These are phyloP conservation scores for Podila epigama DNA, from an alignment of 192 early-diverging fungal genomes.

Conservation along the genomic window DNA sequence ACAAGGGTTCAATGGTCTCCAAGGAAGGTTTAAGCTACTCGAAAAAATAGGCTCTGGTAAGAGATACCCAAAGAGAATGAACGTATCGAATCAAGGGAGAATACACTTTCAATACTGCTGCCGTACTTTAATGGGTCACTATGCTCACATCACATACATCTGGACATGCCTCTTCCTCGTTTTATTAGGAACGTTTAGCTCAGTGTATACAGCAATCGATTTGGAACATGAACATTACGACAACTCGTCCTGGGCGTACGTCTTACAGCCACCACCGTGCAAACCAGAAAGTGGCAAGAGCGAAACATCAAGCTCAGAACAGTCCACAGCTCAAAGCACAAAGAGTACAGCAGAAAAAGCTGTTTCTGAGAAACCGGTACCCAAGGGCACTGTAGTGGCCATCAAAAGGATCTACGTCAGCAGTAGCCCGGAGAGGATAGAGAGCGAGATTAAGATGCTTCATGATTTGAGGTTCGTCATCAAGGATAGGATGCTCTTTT, in stretches of 20 bases:
- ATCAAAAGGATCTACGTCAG: constrained; percentile 90
- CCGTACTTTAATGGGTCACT: neutral
- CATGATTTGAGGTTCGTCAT: constrained; percentile 67
- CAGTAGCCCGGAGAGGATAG: constrained; percentile 79
- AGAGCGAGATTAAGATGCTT: constrained; percentile 84
- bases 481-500: constrained; percentile 6
- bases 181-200: constrained; percentile 90
- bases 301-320: neutral
- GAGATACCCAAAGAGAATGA: too few relatives aligned
- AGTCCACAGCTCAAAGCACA: neutral
- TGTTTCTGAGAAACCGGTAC: too few relatives aligned
- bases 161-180: neutral
- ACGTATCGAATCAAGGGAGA: neutral
- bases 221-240: constrained; percentile 73
- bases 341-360: neutral
- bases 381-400: constrained; percentile 66
- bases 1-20: constrained; percentile 60
- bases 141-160: neutral
- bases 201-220: constrained; percentile 92
- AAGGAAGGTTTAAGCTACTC: constrained; percentile 69
- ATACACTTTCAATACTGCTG: neutral
- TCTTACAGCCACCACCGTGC: constrained; percentile 27
- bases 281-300: neutral
- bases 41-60: constrained; percentile 86
- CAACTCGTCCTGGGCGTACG: constrained; percentile 71